phyloP scores from a whole-genome alignment of 1,139 yeast genomes.

The Saccharomyces pastorianus region DNA sequence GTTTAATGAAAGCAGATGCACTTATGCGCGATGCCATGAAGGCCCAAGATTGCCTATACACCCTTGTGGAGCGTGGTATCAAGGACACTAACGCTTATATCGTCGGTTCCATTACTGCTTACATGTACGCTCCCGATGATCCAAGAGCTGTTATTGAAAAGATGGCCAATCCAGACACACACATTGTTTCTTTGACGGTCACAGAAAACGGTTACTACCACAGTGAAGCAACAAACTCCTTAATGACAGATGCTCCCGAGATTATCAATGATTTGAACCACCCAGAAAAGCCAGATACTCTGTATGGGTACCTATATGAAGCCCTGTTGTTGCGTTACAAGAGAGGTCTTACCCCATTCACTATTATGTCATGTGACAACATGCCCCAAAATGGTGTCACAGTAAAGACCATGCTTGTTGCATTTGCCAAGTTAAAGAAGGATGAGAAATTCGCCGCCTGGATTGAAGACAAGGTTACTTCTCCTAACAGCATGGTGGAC shows the following conservation, averaged over 20 bases:
- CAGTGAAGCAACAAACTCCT: conserved; percentile 5
- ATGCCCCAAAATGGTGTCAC: conserved; percentile 8
- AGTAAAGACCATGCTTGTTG: conserved; percentile 6
- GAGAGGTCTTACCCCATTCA: conserved; percentile 3
- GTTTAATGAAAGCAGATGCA: conserved; percentile 6
- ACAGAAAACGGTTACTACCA: conserved; percentile 3
- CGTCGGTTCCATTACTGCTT: conserved; percentile 1
- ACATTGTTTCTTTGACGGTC: background rate
- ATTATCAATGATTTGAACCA: conserved; percentile 5
- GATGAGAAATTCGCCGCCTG: conserved; percentile 4
- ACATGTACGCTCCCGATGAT: conserved; percentile 8
- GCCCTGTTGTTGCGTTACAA: conserved; percentile 4
- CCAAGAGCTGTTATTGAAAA: conserved; percentile 1
- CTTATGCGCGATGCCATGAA: conserved; percentile 7
- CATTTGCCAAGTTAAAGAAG: conserved; percentile 5
- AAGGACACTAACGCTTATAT: conserved; percentile 1
- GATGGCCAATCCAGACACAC: background rate
- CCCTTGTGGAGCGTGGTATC: conserved; percentile 6
- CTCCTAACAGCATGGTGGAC: conserved; percentile 8
- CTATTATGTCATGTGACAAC: conserved; percentile 6
- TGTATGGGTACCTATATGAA: conserved; percentile 4
- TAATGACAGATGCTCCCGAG: conserved; percentile 5
- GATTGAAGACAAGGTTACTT: conserved; percentile 4
- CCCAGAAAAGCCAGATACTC: background rate
- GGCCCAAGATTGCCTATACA: conserved; percentile 6